Conservation (phyloP, 495 filamentous ascomycete species). For the Daldinia decipiens region DNA sequence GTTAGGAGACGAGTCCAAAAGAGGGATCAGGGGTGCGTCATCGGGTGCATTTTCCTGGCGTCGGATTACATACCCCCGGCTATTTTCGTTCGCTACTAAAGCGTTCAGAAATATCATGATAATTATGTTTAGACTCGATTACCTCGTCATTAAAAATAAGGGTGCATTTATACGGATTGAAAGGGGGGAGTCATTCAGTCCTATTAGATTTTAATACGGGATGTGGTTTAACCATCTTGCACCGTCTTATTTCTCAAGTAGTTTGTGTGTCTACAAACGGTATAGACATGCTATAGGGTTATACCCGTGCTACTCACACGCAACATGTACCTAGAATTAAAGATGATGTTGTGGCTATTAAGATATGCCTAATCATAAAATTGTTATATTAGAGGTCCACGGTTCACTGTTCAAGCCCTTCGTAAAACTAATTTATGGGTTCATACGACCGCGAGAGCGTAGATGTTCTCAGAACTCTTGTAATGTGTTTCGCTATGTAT, state of each 20-base stretch:
- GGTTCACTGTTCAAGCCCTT: too few relatives aligned
- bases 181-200: background rate
- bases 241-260: background rate
- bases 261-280: background rate
- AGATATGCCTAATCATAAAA: background rate
- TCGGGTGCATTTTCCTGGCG: constrained; percentile 46
- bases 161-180: constrained; percentile 12
- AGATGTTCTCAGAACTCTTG: too few relatives aligned
- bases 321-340: background rate
- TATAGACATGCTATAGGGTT: background rate
- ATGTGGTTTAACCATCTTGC: constrained; percentile 3
- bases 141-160: constrained; percentile 11
- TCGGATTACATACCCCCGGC: constrained; percentile 44
- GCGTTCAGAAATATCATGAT: constrained; percentile 26
- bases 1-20: constrained; percentile 22
- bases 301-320: background rate
- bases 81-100: constrained; percentile 23
- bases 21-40: constrained; percentile 26
- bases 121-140: constrained; percentile 31
- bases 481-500: too few relatives aligned
- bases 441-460: too few relatives aligned
- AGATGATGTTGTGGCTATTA: background rate
- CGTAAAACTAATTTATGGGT: too few relatives aligned
- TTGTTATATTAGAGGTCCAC: background rate
- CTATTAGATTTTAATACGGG: constrained; percentile 1